These are phyloP conservation scores for Wickerhamomyces sp. DNA, from an alignment of 1,139 yeast species.

Conservation along the genomic window DNA sequence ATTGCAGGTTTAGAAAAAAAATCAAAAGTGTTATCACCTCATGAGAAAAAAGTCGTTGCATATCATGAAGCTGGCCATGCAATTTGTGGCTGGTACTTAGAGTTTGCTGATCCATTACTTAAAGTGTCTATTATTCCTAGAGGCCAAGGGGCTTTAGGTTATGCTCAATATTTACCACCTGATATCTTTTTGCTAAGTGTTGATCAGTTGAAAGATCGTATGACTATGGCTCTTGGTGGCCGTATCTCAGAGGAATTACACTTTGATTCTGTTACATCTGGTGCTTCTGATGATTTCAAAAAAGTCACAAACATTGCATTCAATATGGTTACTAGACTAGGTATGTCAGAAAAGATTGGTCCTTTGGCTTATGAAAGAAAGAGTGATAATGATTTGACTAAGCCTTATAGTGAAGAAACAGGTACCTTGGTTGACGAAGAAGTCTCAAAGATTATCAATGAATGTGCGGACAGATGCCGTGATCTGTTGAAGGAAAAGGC, in stretches of 20 bases:
- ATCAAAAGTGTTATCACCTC: conserved; percentile 61
- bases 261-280: conserved; percentile 74
- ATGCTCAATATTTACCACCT: conserved; percentile 78
- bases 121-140: conserved; percentile 81
- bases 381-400: conserved; percentile 51
- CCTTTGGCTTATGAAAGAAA: conserved; percentile 42
- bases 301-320: conserved; percentile 76
- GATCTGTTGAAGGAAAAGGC: conserved; percentile 52
- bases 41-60: conserved; percentile 72
- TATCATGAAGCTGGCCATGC: conserved; percentile 87
- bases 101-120: conserved; percentile 70
- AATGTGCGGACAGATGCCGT: conserved; percentile 48
- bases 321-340: conserved; percentile 69
- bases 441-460: conserved; percentile 57
- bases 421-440: conserved; percentile 64
- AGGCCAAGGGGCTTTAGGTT: conserved; percentile 82
- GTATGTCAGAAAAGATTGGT: conserved; percentile 72
- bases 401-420: conserved; percentile 68
- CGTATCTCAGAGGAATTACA: conserved; percentile 76
- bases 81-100: conserved; percentile 71
- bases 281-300: conserved; percentile 79
- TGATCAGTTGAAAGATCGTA: conserved; percentile 64
- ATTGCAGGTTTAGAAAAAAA: conserved; percentile 78
- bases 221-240: conserved; percentile 81
- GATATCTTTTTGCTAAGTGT: conserved; percentile 65